Evolutionary conservation across 1,139 yeast genomes (phyloP), one percentile per base, ranked within the genome.

Genomic region (Suzukiozyma palmioleophila): DNA sequence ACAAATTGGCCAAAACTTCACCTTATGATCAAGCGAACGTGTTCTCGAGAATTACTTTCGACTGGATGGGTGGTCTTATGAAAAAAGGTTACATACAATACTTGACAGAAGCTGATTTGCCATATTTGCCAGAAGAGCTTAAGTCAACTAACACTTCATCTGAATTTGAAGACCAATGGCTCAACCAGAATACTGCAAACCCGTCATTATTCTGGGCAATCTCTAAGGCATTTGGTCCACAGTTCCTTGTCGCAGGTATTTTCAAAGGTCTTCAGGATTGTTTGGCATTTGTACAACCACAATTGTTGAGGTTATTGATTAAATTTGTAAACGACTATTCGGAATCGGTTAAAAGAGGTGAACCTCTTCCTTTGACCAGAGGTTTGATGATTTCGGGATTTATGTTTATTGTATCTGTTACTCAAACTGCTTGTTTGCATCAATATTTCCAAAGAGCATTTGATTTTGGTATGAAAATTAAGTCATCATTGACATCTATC

Each of bases 11-110:
- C 26, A 72, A 68, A 39, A 39, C 43, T 2, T 59, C 73, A 47
- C 95, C 97, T 3, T 81, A 77, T 46, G 97, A 90, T 52, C 64
- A 65, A 28, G 95, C 99, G 10, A 85, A 90, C 55, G 66, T 89
- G 18, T 89, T 90, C 53, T 80, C 95, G 13, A 74, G 77, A 45
- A 68, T 94, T 43, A 81, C 95, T 0, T 92, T 92, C 59, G 69
- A 79, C 32, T 92, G 99, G 99, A 85, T 92, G 95, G 79, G 90
- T 2, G 86, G 83, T 4, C 69, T 92, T 55, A 90, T 92, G 96
- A 81, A 73, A 55, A 76, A 75, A 43, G 99, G 99, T 18, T 87
- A 85, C 56, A 62, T 70, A 24, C 81, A 83, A 42, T 92, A 64
- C 57, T 70, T 92, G 49, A 75, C 82, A 9, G 92, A 85, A 53